Conservation (phyloP, 1,139 yeast genomes). For the Geotrichum carabidarum region DNA sequence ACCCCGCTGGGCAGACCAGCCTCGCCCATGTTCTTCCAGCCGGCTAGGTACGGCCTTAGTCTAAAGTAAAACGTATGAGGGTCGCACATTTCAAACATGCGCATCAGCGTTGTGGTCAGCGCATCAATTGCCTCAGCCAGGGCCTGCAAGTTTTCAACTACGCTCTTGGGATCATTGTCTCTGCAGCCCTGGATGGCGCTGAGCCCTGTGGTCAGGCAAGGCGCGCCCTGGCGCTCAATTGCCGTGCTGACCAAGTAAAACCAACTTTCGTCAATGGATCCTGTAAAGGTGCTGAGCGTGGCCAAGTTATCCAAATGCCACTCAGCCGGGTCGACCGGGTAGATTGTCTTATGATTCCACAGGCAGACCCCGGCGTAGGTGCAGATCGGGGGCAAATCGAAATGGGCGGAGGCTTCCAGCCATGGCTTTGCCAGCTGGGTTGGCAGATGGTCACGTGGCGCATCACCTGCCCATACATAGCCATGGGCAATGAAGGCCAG, state of each 20-base stretch:
- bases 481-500: conserved; percentile 80
- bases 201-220: conserved; percentile 54
- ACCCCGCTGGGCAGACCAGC: conserved; percentile 81
- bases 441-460: conserved; percentile 64
- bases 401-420: conserved; percentile 49
- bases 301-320: conserved; percentile 62
- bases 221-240: conserved; percentile 78
- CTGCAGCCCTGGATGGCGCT: conserved; percentile 58
- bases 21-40: conserved; percentile 89
- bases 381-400: conserved; percentile 79
- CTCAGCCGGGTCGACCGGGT: conserved; percentile 44
- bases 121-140: conserved; percentile 73
- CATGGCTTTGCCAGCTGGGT: conserved; percentile 65
- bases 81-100: conserved; percentile 92
- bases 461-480: conserved; percentile 73
- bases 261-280: conserved; percentile 90
- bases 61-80: conserved; percentile 86
- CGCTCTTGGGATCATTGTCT: conserved; percentile 38
- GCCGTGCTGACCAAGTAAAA: conserved; percentile 83
- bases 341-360: conserved; percentile 74
- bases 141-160: conserved; percentile 49
- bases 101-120: conserved; percentile 68
- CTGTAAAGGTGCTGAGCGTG: conserved; percentile 81
- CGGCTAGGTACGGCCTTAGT: conserved; percentile 84
- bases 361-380: conserved; percentile 83